Conservation (phyloP, 192 early-diverging fungal genomes). For the Phycomyces nitens region DNA sequence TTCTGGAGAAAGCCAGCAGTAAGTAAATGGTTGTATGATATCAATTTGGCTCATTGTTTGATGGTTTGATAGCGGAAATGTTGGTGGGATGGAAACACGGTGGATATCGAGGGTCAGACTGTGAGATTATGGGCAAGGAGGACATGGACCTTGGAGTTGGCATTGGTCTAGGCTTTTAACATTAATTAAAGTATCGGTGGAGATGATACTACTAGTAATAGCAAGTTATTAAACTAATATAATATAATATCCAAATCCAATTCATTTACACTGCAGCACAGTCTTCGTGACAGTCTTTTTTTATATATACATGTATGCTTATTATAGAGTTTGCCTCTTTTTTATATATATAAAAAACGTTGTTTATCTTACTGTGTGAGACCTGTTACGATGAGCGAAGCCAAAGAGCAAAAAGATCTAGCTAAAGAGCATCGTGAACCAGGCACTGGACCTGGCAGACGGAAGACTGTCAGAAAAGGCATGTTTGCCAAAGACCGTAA, state of each 20-base stretch:
- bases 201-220: too few species aligned
- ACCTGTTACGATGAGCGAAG: constrained; percentile 24
- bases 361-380: too few species aligned
- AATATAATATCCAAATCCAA: too few species aligned
- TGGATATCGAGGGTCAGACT: constrained; percentile 48
- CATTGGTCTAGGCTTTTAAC: constrained; percentile 45
- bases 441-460: constrained; percentile 33
- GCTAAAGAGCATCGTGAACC: constrained; percentile 22
- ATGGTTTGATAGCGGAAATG: constrained; percentile 59
- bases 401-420: constrained; percentile 20
- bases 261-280: not conserved
- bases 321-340: too few species aligned
- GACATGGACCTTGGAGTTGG: constrained; percentile 78
- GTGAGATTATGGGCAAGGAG: constrained; percentile 73
- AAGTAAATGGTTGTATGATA: constrained; percentile 23
- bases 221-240: too few species aligned
- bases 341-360: too few species aligned
- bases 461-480: constrained; percentile 39
- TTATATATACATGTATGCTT: too few species aligned
- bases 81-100: constrained; percentile 80
- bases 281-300: constrained; percentile 1
- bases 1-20: constrained; percentile 82
- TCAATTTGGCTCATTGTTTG: not conserved
- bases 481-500: constrained; percentile 41
- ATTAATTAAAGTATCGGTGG: not conserved